Evolutionary conservation across 768 basidiomycete species (phyloP), one percentile per base, ranked within the genome.

Genomic region (Xerocomellus chrysenteron): DNA sequence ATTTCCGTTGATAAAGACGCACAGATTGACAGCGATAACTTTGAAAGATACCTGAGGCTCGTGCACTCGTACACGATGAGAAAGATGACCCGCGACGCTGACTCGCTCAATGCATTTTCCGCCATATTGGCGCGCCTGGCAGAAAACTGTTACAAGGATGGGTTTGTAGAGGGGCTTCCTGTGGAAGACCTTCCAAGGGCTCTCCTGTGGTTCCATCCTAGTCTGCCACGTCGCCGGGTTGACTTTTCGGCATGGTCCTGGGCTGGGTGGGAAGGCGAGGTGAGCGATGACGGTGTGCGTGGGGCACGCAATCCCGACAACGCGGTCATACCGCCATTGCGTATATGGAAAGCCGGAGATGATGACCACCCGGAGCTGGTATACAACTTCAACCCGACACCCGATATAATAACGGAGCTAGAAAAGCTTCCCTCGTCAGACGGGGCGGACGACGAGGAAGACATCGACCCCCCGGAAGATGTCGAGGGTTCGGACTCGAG

Each of bases 151-250:
- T 57, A 60, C 43, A 10, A 50, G 32, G n/a, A 5, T 3, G 60
- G 63, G 32, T 65, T 62, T n/a, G 9, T 63, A 42, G 45, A 63
- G 8, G 62, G 62, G 33, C 54, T 62, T 32, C 52, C 61, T 2
- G 16, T 49, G 9, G n/a, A 63, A 5, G 48, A 61, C 40, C 45
- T 60, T 10, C 50, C 58, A 2, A 60, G 56, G 2, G 64, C 54
- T 1, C 7, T 63, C 35, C 11, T 51, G 17, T 65, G 64, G 63
- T 40, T 44, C 24, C 56, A 57, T 30, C n/a, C 12, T 19, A 17
- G 2, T 17, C 30, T 16, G 14, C 50, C 55, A 9, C 58, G 54
- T 16, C 58, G 52, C 2, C 45, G 50, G 4, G 30, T 21, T 10
- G 52, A 24, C 2, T 65, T 54, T 32, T 44, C 47, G 0, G 26